Base-by-base conservation (phyloP, 352 stramenopile species). In the Globisporangium rhizosaccharum region DNA sequence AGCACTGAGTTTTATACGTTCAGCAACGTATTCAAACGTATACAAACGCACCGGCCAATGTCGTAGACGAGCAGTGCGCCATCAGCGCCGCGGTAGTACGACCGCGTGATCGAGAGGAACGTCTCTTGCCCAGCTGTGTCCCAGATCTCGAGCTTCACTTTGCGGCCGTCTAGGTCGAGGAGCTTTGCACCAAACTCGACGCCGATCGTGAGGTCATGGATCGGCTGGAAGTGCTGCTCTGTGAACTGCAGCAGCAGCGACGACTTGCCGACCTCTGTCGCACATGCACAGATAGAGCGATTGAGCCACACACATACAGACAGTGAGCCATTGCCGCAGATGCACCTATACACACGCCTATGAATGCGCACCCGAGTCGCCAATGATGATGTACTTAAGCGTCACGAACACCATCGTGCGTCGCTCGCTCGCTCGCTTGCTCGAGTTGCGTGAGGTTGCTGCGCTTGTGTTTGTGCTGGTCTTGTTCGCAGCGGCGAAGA, bases 91-190 rank as follows among this genome's bases (percentile, higher is more conserved):
- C 88, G 77, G 56, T 96, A 97, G 64, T 97, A 97, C 53, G 73
- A 92, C 23, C 84, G 73, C 44, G 88, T 97, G 57, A 97, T 94
- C 33, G 83, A 91, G 14, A 94, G 70, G 64, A 96, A 97, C 0
- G 82, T 91, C 58, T 97, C 89, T 64, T 96, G 88, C 3, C 88
- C 89, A 17, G 89, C 89, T 1, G 89, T 97, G 62, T 97, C 89
- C 89, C 89, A 97, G 46, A 97, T 97, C 76, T 96, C 83, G 26
- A 96, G 78, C 69, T 97, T 96, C 23, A 96, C 82, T 56, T 95
- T 85, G 44, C 82, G 73, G 17, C 80, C 78, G 50, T 94, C 84
- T 47, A 97, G 73, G 47, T 90, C 73, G 1, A 94, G 73, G 52
- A 95, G 68, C 69, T 96, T 96, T 37, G 85, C 82, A 17, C 86